Percentiles rank a stretch among this genome's conserved stretches.
Conservation (phyloP, 75 land plant species). For the Pseudotsuga menziesii region DNA sequence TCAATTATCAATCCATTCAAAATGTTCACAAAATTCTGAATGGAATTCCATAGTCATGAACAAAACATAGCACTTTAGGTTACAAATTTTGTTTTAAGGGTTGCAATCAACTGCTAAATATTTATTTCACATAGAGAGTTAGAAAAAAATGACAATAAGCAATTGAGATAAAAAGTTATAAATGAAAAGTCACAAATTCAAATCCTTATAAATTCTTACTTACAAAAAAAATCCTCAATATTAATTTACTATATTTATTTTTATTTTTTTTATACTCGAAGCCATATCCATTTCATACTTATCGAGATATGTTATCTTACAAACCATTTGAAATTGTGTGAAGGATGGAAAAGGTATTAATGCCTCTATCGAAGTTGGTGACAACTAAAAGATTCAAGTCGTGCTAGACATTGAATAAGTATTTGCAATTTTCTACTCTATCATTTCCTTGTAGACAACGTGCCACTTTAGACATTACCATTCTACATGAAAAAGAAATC, state of each 20-base stretch:
- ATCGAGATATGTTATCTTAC: neutral
- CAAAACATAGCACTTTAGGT: neutral
- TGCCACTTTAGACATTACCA: slow-evolving; percentile 64
- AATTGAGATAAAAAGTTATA: no score
- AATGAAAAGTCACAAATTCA: no score
- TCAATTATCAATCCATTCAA: neutral
- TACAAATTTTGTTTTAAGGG: neutral
- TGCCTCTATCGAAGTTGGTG: neutral
- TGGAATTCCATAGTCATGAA: neutral
- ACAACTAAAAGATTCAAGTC: neutral
- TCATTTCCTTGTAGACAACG: slow-evolving; percentile 46
- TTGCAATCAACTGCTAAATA: neutral
- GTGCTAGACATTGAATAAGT: slow-evolving; percentile 22
- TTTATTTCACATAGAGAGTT: no score
- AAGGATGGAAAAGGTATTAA: neutral
- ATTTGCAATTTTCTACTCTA: slow-evolving; percentile 28
- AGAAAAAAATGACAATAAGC: no score
- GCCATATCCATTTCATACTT: neutral
- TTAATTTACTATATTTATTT: slow-evolving; percentile 1
- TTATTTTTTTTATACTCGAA: neutral
- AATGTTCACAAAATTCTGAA: neutral
- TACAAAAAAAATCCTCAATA: no score
- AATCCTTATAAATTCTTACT: no score
- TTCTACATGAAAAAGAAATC: slow-evolving; percentile 15
- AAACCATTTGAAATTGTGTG: neutral